phyloP scores from a whole-genome alignment of 306 rosid species.

The Ammopiptanthus mongolicus region DNA sequence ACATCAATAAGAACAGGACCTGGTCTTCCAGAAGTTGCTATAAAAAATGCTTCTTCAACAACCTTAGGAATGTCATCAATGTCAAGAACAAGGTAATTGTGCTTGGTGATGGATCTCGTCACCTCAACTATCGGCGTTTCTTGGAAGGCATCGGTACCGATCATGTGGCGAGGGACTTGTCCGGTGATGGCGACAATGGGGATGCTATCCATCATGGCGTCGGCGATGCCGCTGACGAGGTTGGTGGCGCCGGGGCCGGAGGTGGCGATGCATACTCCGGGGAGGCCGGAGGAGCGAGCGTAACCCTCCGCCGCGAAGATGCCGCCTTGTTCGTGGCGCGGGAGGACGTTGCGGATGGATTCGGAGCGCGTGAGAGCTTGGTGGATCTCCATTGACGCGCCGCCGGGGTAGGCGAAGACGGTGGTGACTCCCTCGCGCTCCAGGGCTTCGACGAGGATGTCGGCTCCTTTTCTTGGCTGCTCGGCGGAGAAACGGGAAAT shows the following conservation, averaged over 20 bases:
- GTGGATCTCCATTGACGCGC: constrained; percentile 96
- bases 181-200: constrained; percentile 88
- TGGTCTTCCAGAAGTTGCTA: constrained; percentile 78
- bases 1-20: constrained; percentile 81
- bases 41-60: constrained; percentile 63
- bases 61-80: constrained; percentile 81
- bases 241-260: constrained; percentile 96
- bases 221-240: constrained; percentile 82
- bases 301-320: constrained; percentile 87
- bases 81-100: constrained; percentile 83
- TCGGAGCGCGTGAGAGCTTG: constrained; percentile 83
- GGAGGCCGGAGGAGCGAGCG: constrained; percentile 72
- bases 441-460: constrained; percentile 84
- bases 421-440: constrained; percentile 69
- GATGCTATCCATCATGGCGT: constrained; percentile 66
- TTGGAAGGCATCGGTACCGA: constrained; percentile 95
- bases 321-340: constrained; percentile 93
- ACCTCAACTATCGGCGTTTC: constrained; percentile 92
- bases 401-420: constrained; percentile 93
- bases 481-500: constrained; percentile 43
- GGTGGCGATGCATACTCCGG: constrained; percentile 88
- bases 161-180: constrained; percentile 83
- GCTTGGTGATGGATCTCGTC: constrained; percentile 83
- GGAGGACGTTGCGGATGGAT: constrained; percentile 65
- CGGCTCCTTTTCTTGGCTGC: constrained; percentile 74